Base-by-base conservation (phyloP, 352 stramenopile species). In the Blastocystis hominis region DNA sequence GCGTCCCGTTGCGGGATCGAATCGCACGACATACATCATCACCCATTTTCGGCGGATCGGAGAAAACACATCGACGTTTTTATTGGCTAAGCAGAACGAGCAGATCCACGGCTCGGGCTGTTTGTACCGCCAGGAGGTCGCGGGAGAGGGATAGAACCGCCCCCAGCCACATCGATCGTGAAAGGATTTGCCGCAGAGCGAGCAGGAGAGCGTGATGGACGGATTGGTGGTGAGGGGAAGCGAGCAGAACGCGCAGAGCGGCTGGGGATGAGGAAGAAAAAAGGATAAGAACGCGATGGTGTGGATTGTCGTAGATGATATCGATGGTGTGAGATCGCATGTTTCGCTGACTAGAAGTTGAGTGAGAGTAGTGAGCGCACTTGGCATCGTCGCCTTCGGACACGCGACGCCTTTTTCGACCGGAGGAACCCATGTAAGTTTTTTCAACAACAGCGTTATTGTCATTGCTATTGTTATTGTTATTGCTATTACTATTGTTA, bases 261-360 rank as follows among this genome's bases (percentile, higher is more conserved):
- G 36, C 72, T 84, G 46, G 4, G 9, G 34, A 64, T 66, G 38
- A 84, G 7, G 34, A 42, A 24, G 20, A 40, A 47, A 10, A n/a
- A 9, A 47, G 17, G 40, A 13, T 42, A 47, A 36, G 40, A 68
- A 84, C 72, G 13, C 30, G 30, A 1, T 68, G 47, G 7, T 69
- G n/a, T 15, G 72, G 72, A 84, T 84, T 84, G 38, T 84, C 72
- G 44, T 50, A 84, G 53, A 84, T 64, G n/a, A 84, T 50, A 34
- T 66, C 38, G 13, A 66, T 34, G 17, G 7, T 15, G 34, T 17
- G n/a, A 1, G 24, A 53, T 4, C 64, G 64, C 36, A 50, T 76
- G 7, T 56, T 42, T 17, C 38, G 38, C 10, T 55, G 38, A 30
- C 64, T 76, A 55, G 36, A 30, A 3, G 44, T 76, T 30, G 24